These are phyloP conservation scores for Fusarium sp. DNA, from an alignment of 2,329 filamentous ascomycete genomes.

Conservation along the genomic window DNA sequence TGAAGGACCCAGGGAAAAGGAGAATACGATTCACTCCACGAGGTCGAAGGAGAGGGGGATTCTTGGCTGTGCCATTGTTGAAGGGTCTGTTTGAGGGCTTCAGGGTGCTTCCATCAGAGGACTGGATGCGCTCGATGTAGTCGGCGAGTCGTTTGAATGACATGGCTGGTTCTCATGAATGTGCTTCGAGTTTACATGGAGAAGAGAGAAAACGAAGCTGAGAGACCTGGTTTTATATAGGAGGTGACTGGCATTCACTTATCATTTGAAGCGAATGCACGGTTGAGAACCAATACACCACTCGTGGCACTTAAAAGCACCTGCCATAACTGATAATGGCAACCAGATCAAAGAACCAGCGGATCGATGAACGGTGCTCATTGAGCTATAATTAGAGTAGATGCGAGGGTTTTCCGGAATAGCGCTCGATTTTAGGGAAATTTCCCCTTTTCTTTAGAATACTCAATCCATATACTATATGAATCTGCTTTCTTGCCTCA, in stretches of 20 bases:
- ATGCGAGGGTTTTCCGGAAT: neutral
- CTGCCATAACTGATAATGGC: neutral
- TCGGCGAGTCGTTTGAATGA: conserved; percentile 22
- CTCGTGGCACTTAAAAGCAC: neutral
- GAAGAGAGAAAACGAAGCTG: neutral
- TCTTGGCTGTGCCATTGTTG: conserved; percentile 21
- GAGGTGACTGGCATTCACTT: neutral
- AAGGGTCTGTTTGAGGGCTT: conserved; percentile 26
- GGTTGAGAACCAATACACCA: neutral
- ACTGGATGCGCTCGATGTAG: conserved; percentile 34
- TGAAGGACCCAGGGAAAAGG: conserved; percentile 56
- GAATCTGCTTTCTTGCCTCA: no score
- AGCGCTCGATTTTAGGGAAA: neutral
- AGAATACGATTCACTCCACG: conserved; percentile 50
- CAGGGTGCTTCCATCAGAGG: neutral
- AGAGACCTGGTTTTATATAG: neutral
- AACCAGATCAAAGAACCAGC: neutral
- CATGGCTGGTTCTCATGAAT: conserved; percentile 12
- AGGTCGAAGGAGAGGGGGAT: conserved; percentile 22
- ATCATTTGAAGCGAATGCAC: neutral
- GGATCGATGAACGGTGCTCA: neutral
- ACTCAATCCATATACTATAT: no score
- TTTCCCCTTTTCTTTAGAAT: no score
- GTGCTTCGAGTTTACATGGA: neutral
- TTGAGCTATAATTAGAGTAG: neutral